Evolutionary conservation across 805 yeast genomes (phyloP), one percentile per base, ranked within the genome.

Genomic region (Candida nanaspora): DNA sequence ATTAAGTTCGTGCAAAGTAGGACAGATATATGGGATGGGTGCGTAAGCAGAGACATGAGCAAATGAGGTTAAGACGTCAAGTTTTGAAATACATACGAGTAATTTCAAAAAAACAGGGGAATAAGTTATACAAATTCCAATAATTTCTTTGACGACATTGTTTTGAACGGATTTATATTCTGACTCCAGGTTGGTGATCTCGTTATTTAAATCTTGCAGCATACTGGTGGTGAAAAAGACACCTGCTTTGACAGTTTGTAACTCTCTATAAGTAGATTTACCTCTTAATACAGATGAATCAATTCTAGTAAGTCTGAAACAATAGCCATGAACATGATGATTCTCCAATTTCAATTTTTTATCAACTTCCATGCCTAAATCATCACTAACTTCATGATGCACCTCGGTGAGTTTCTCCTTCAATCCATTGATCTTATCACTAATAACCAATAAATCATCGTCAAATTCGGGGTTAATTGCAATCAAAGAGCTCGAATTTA

Each of bases 221-320:
- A 72, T 71, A 33, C 67, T 61, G 2, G 95, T 86, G 9, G 96
- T 87, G 68, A 93, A 93, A 59, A 72, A 87, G 4, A 91, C 91
- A 42, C 99, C 99, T 2, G 96, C 95, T 57, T 93, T 93, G 25
- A 87, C 94, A 0, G 97, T 91, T 39, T 88, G 85, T 34, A 91
- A 67, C 59, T 93, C 97, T 39, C 72, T 72, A 56, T 81, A 89
- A 31, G 75, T 71, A 42, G 68, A 69, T 37, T 68, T 64, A 11
- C 74, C 75, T 51, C 98, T 76, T 43, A 93, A 68, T 18, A 84
- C 81, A 10, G 82, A 70, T 2, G 96, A 89, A 54, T 93, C 98
- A 41, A 78, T 81, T 59, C 98, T 76, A 1, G 98, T 93, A 19
- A 93, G 74, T 50, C 98, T 72, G 72, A 91, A 77, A 59, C 96